These are phyloP conservation scores for Globisporangium canariense DNA, from an alignment of 352 stramenopile genomes.

Conservation along the genomic window DNA sequence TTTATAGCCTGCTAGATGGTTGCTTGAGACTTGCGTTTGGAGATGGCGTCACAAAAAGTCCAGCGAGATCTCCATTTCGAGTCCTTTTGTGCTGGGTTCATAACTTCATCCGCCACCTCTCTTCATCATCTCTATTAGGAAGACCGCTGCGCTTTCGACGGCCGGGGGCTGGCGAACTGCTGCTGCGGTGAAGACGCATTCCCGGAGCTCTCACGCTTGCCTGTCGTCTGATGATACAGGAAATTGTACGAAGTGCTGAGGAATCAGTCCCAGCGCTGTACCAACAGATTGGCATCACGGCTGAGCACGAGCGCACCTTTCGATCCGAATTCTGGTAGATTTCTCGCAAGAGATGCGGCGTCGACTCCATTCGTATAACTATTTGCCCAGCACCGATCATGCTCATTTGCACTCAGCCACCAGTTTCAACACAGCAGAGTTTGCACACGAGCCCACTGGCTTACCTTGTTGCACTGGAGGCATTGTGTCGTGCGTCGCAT, in stretches of 20 bases:
- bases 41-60: too few relatives aligned
- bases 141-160: constrained; percentile 27
- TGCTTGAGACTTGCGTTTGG: not conserved
- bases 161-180: constrained; percentile 21
- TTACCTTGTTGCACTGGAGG: constrained; percentile 54
- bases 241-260: not conserved
- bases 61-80: too few relatives aligned
- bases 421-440: not conserved
- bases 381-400: not conserved
- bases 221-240: constrained; percentile 4
- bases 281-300: too few relatives aligned
- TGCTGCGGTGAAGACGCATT: constrained; percentile 4
- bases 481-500: constrained; percentile 70
- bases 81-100: too few relatives aligned
- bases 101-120: not conserved
- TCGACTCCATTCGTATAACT: constrained; percentile 57
- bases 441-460: too few relatives aligned
- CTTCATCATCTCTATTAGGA: not conserved
- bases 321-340: constrained; percentile 50
- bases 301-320: constrained; percentile 38
- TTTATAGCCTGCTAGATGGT: too few relatives aligned
- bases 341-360: constrained; percentile 36
- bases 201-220: constrained; percentile 30
- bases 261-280: constrained; percentile 8
- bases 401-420: too few relatives aligned